Evolutionary conservation across 208 protist species (phyloP).

Genomic region (Trypanosoma melophagium): DNA sequence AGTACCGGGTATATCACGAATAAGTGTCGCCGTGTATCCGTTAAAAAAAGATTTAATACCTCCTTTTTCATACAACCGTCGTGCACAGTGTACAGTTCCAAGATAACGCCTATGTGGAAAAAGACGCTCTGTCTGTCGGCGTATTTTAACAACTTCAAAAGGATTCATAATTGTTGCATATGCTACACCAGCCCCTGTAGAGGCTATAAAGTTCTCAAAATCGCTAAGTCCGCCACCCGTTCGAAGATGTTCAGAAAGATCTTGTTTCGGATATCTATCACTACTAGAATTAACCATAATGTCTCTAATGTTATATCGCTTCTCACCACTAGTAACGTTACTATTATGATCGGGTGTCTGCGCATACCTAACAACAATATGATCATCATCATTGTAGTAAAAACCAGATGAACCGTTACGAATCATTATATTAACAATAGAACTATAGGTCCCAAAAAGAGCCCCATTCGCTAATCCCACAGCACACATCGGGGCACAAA

Average conservation of each 20-base stretch:
- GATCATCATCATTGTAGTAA: slow-evolving; percentile 13
- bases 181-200: slow-evolving; percentile 25
- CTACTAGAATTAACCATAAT: background rate
- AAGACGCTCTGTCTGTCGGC: slow-evolving; percentile 21
- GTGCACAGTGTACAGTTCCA: slow-evolving; percentile 28
- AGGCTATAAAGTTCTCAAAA: slow-evolving; percentile 32
- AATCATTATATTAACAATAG: slow-evolving; percentile 25
- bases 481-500: slow-evolving; percentile 30
- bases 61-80: slow-evolving; percentile 19
- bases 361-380: background rate
- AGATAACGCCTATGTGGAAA: slow-evolving; percentile 28
- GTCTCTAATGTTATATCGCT: background rate
- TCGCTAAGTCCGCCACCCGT: slow-evolving; percentile 22
- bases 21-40: slow-evolving; percentile 26
- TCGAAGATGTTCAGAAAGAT: slow-evolving; percentile 28
- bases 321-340: too few species aligned
- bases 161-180: slow-evolving; percentile 29
- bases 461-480: slow-evolving; percentile 27
- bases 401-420: slow-evolving; percentile 1
- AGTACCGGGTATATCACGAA: slow-evolving; percentile 28
- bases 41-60: slow-evolving; percentile 27
- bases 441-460: slow-evolving; percentile 25
- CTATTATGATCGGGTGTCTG: background rate
- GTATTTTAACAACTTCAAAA: slow-evolving; percentile 35
- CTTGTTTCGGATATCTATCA: slow-evolving; percentile 10